phyloP scores from a whole-genome alignment of 176 grass and related monocot genomes.

The Tillandsia fasciculata region DNA sequence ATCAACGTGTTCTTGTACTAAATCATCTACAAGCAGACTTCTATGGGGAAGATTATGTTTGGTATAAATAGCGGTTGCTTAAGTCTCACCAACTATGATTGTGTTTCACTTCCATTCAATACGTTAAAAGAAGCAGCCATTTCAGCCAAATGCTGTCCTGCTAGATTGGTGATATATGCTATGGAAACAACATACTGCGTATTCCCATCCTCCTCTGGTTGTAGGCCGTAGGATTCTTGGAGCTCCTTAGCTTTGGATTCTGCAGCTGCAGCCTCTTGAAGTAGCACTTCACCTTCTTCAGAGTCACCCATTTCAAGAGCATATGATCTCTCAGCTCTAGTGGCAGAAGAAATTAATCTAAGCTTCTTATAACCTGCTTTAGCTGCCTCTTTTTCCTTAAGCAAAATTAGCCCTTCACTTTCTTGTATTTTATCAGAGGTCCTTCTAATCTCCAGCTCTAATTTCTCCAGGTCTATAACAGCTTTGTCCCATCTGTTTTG shows the following conservation, averaged over 20 bases:
- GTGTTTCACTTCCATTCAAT: neutral
- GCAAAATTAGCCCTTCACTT: constrained; percentile 60
- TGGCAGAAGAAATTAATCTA: constrained; percentile 50
- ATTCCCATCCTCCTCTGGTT: constrained; percentile 31
- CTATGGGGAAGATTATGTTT: too few relatives aligned
- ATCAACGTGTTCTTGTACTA: too few relatives aligned
- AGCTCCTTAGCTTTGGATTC: constrained; percentile 73
- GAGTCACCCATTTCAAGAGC: constrained; percentile 60
- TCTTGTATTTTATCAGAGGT: constrained; percentile 61
- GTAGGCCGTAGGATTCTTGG: constrained; percentile 52
- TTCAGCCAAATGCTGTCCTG: constrained; percentile 49
- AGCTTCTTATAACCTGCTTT: constrained; percentile 74
- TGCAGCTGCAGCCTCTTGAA: constrained; percentile 64
- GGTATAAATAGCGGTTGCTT: too few relatives aligned
- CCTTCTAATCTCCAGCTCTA: constrained; percentile 63
- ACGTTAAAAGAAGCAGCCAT: constrained; percentile 46
- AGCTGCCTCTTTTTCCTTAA: constrained; percentile 81
- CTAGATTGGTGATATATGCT: constrained; percentile 44
- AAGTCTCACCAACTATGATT: too few relatives aligned
- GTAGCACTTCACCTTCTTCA: constrained; percentile 57
- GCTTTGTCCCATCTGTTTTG: constrained; percentile 56
- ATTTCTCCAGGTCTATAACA: constrained; percentile 39
- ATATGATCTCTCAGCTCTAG: constrained; percentile 75
- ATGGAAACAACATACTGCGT: constrained; percentile 40
- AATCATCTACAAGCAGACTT: too few relatives aligned